Conservation (phyloP, 306 rosid species). For the Purshia tridentata region DNA sequence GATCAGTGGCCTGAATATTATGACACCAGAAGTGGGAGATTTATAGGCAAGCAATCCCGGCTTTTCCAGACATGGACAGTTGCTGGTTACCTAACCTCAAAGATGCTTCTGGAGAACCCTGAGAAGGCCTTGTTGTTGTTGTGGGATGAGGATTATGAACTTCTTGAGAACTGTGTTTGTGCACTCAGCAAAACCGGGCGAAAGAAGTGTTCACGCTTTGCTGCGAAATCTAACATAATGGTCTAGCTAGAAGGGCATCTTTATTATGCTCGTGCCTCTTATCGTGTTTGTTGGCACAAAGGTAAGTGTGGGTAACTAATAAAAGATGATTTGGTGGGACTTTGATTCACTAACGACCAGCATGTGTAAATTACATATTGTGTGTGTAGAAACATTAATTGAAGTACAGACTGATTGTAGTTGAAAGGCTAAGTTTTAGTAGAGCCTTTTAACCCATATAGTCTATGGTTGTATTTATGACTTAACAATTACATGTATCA, state of each 20-base stretch:
- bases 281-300: background rate
- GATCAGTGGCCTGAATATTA: constrained; percentile 90
- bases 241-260: constrained; percentile 17
- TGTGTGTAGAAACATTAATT: background rate
- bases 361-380: background rate
- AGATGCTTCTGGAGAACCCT: constrained; percentile 72
- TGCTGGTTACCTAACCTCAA: constrained; percentile 69
- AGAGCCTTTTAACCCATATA: constrained; percentile 23
- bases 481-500: background rate
- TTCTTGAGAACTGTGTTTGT: constrained; percentile 77
- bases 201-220: constrained; percentile 58
- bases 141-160: constrained; percentile 82
- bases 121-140: constrained; percentile 74
- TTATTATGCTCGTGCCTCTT: background rate
- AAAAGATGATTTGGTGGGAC: background rate
- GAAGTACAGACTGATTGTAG: background rate
- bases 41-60: constrained; percentile 75
- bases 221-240: constrained; percentile 49
- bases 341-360: background rate
- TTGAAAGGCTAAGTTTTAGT: constrained; percentile 27
- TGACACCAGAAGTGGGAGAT: constrained; percentile 65
- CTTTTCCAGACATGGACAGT: constrained; percentile 79
- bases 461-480: constrained; percentile 3
- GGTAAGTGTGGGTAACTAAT: background rate
- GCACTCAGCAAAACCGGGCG: constrained; percentile 56